Evolutionary conservation across 176 grass and related monocot genomes (phyloP), one percentile per base, ranked within the genome.

Genomic region (Bolboschoenus planiculmis): DNA sequence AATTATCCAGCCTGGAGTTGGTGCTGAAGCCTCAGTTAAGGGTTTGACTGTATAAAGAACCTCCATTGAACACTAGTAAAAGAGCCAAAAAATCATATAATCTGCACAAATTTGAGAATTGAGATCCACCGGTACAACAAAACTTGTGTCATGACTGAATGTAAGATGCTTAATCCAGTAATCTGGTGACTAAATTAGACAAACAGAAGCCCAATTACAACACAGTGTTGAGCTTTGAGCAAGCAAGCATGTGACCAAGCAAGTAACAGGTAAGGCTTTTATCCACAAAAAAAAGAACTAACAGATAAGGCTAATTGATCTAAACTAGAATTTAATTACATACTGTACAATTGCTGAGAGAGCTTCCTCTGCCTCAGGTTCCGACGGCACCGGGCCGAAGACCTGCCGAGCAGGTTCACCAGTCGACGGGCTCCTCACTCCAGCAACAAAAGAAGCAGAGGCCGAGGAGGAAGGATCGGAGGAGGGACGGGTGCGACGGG

Each of bases 291-390:
- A n/a, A n/a, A n/a, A n/a, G 21, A 62, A 11, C 3, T 15, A 26
- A 62, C 27, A 29, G 9, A n/a, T 48, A 26, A 44, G 30, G 7
- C 26, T 53, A 78, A 78, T 80, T 80, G 31, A 61, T 81, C 11
- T 43, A 30, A 59, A 31, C 47, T 29, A 60, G 15, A 65, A 65
- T 31, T 26, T 13, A 63, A 46, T n/a, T 48, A 46, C 79, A 64
- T 82, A 82, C 79, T 82, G 79, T 2, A 63, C 48, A 31, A 82
- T 37, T 8, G 57, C 20, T 10, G 40, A 9, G 11, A 82, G 80
- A 65, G 80, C 80, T 36, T 60, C 80, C 37, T 65, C 57, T 0
- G 80, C 80, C 58, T 82, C 80, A 1, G 56, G 31, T 65, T 82
- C 80, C 0, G 58, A 65, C 37, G 80, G 80, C 11, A 46, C 57